These are phyloP conservation scores for Bipolaris oryzae DNA, from an alignment of 2,329 filamentous ascomycete species.

Conservation along the genomic window DNA sequence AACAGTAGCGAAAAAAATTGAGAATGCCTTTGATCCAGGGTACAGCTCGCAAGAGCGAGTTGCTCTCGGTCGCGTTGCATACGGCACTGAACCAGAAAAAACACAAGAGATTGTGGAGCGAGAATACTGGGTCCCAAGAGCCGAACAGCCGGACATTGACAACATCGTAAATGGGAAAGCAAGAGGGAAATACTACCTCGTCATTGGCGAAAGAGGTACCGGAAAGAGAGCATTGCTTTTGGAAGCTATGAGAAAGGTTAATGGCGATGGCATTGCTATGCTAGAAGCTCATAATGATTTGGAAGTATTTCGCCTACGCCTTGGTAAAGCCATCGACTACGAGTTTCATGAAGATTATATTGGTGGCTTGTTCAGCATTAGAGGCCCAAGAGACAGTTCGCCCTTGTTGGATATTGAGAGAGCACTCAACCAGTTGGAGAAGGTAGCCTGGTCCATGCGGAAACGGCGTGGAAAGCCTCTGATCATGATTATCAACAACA, in stretches of 20 bases:
- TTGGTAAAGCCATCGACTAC: slow-evolving; percentile 93
- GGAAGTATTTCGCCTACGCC: slow-evolving; percentile 89
- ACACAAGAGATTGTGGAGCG: slow-evolving; percentile 46
- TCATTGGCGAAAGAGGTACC: slow-evolving; percentile 93
- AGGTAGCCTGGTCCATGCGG: slow-evolving; percentile 79
- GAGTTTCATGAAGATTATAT: slow-evolving; percentile 99
- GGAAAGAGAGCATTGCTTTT: slow-evolving; percentile 95
- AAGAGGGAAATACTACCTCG: slow-evolving; percentile 83
- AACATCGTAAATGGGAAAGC: slow-evolving; percentile 75
- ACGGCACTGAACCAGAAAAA: slow-evolving; percentile 33
- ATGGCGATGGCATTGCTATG: slow-evolving; percentile 89
- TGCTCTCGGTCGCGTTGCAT: slow-evolving; percentile 37
- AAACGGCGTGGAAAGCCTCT: slow-evolving; percentile 69
- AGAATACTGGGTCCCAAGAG: slow-evolving; percentile 79
- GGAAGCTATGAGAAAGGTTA: slow-evolving; percentile 88
- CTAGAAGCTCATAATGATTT: slow-evolving; percentile 93
- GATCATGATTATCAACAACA: slow-evolving; percentile 89
- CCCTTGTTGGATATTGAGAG: slow-evolving; percentile 93
- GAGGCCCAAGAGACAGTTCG: slow-evolving; percentile 87
- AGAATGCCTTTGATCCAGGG: slow-evolving; percentile 42
- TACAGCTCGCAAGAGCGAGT: slow-evolving; percentile 46
- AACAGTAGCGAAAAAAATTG: slow-evolving; percentile 40
- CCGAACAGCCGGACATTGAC: slow-evolving; percentile 81
- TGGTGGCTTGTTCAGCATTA: slow-evolving; percentile 90
- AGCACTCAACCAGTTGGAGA: slow-evolving; percentile 95